Evolutionary conservation across 768 basidiomycete species (phyloP), one percentile per base, ranked within the genome.

Genomic region (Boletus huronensis): DNA sequence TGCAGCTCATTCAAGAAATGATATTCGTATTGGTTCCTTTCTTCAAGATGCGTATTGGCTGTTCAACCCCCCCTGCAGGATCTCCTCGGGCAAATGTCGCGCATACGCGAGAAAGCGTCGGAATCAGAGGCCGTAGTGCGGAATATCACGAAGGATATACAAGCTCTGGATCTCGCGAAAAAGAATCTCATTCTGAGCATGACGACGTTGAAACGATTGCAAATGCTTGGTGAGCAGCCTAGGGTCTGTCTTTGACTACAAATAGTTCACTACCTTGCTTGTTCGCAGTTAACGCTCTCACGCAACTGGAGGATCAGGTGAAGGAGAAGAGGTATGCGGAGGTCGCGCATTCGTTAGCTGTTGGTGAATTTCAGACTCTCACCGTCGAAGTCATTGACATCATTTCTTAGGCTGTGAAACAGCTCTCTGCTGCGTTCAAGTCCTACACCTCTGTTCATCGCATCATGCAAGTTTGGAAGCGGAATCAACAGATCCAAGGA

Each of bases 41-140:
- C 17, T 3, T 57, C 32, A 21, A 28, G 46, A 36, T 14, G 41
- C 11, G 11, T 21, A 14, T 38, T 29, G 17, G 29, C 54, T 45
- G 19, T 50, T 57, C 38, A 65, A 50, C 38, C 47, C 26, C 44
- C 29, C 23, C 6, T 52, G 11, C 65, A 98, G 95, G 94, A 97
- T 65, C 79, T 98, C 16, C 80, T 98, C 45, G 86, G 88, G 26
- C 96, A 98, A 74, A 96, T 98, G 84, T 94, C 89, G 35, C 88
- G 89, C 52, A 97, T 98, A 60, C 83, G 93, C 41, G 94, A 98
- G 72, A 98, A 98, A 67, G 94, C 96, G 0, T 90, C 93, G 1
- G 97, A 99, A 68, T 94, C 93, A 3, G 97, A 98, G 64, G 93
- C 93, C 2, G 92, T 98, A 45, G 97, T 98, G 25, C 81, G 89